Conservation (phyloP, 495 filamentous ascomycete genomes). For the Staphylotrichum longicolle region DNA sequence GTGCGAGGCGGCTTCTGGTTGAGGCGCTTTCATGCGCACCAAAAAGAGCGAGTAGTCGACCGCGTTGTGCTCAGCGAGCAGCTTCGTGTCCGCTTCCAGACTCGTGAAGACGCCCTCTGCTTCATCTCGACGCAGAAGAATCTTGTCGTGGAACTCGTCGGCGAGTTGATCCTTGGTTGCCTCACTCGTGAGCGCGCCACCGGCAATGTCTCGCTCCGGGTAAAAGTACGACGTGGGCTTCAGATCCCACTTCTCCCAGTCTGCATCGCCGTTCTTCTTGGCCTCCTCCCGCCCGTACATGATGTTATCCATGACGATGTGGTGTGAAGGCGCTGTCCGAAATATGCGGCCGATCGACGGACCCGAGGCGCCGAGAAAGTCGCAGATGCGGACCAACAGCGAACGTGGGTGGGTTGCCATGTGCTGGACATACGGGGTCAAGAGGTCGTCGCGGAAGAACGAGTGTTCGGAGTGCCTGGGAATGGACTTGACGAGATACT, state of each 20-base stretch:
- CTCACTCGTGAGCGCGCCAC: constrained; percentile 56
- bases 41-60: constrained; percentile 71
- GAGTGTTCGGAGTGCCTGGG: constrained; percentile 64
- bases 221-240: constrained; percentile 72
- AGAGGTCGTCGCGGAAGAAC: constrained; percentile 64
- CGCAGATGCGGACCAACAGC: constrained; percentile 65
- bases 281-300: constrained; percentile 53
- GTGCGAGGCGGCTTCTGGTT: constrained; percentile 24
- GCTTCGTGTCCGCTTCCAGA: constrained; percentile 57
- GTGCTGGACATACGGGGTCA: constrained; percentile 58
- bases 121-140: constrained; percentile 50
- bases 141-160: constrained; percentile 64
- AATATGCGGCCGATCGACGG: constrained; percentile 54
- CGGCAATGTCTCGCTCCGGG: constrained; percentile 65
- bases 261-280: constrained; percentile 39
- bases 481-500: constrained; percentile 65
- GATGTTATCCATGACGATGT: constrained; percentile 73
- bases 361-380: constrained; percentile 57
- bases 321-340: constrained; percentile 57
- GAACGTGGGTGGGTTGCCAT: constrained; percentile 56
- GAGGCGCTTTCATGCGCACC: constrained; percentile 47
- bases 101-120: constrained; percentile 50
- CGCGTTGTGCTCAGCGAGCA: constrained; percentile 58
- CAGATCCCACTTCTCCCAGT: constrained; percentile 69
- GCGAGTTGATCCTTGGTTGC: constrained; percentile 57